Conservation (phyloP, 2,329 filamentous ascomycete species). For the Alternaria triticina region DNA sequence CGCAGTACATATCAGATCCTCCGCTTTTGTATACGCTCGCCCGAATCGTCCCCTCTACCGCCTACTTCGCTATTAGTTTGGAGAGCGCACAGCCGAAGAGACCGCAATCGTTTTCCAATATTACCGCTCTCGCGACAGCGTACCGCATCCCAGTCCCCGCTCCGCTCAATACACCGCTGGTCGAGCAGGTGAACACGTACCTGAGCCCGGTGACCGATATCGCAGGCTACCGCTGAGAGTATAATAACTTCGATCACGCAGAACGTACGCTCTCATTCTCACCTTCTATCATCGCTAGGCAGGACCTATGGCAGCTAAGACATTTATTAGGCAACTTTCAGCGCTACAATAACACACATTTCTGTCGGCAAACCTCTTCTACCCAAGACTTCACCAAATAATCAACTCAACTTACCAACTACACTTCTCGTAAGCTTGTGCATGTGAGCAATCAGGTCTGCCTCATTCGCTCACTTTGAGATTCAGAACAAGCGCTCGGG, state of each 20-base stretch:
- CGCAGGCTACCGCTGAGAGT: constrained; percentile 5
- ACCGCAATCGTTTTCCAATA: background rate
- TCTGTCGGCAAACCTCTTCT: background rate
- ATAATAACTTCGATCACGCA: constrained; percentile 7
- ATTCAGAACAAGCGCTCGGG: background rate
- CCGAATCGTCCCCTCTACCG: background rate
- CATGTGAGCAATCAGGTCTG: background rate
- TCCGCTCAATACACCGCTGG: constrained; percentile 16
- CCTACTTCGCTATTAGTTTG: background rate
- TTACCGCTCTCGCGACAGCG: background rate
- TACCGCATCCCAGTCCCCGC: background rate
- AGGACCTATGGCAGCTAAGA: background rate
- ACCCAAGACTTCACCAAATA: background rate
- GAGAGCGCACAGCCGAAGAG: background rate
- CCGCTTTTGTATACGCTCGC: background rate
- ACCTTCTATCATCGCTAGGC: constrained; percentile 1
- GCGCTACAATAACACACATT: background rate
- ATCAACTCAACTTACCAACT: background rate
- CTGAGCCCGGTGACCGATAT: constrained; percentile 2
- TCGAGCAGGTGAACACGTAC: constrained; percentile 4
- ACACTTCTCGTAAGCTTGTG: background rate
- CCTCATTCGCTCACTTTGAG: background rate
- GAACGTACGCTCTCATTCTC: constrained; percentile 3
- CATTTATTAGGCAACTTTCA: constrained; percentile 13
- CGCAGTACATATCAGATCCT: background rate